Percentiles rank a stretch among this genome's conserved stretches.
These are phyloP conservation scores for Candida hungchunana DNA, from an alignment of 805 yeast genomes.

Conservation along the genomic window DNA sequence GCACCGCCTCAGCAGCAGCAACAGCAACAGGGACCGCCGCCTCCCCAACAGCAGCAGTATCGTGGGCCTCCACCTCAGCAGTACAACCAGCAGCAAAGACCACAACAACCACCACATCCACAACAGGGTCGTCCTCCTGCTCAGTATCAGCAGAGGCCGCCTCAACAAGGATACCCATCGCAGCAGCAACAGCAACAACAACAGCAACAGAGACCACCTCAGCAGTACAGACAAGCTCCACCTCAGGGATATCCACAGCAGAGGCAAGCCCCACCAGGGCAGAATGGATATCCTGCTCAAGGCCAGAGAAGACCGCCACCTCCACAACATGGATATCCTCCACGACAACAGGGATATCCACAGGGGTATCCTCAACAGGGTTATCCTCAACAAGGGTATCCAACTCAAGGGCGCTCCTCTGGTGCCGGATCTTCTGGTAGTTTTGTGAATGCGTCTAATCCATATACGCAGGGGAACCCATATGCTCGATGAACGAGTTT, in stretches of 20 bases:
- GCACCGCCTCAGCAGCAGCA: conserved; percentile 8
- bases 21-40: conserved; percentile 6
- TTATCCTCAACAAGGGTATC: conserved; percentile 7
- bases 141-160: neutral
- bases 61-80: conserved; percentile 6
- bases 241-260: conserved; percentile 5
- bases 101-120: neutral
- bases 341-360: conserved; percentile 10
- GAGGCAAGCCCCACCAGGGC: conserved; percentile 7
- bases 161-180: conserved; percentile 7
- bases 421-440: conserved; percentile 9
- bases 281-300: conserved; percentile 3
- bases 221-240: conserved; percentile 7
- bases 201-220: neutral
- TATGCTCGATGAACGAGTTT: conserved; percentile 11
- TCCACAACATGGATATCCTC: conserved; percentile 9
- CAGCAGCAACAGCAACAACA: conserved; percentile 8
- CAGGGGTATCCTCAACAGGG: conserved; percentile 4
- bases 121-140: conserved; percentile 1
- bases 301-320: too few species aligned
- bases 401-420: conserved; percentile 12
- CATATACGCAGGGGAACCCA: conserved; percentile 16
- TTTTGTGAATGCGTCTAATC: conserved; percentile 6
- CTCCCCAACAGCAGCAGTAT: conserved; percentile 6
- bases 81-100: conserved; percentile 2